Base-by-base conservation (phyloP, 495 filamentous ascomycete genomes). In the Aspergillus biplanus region DNA sequence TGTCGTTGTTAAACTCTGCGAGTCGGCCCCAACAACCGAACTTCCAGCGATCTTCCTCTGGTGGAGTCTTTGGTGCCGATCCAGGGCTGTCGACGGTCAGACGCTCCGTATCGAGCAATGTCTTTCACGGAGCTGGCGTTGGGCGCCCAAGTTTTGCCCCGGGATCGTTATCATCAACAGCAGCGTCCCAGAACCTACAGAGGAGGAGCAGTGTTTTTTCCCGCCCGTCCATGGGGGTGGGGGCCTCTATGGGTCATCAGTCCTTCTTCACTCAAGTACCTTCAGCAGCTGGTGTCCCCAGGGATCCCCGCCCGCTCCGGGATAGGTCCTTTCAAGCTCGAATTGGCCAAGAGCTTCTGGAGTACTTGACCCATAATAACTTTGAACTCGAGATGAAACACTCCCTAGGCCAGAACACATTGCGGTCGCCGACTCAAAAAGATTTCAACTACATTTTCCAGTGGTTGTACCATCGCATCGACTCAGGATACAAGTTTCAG, bases 331-430 rank as follows among this genome's bases (percentile, higher is more conserved):
- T 86, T 73, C 90, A 93, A 69, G 82, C 83, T 33, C 87, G 89
- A 56, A 93, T 98, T 69, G 90, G 86, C 7, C 90, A 95, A 65
- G 92, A 99, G 71, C 78, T 99, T 15, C 75, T 96, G 63, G 96
- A 99, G 55, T 99, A 96, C 69, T 79, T 98, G 63, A 86, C 92
- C 6, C 85, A 91, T 33, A 87, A 95, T 69, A 94, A 95, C 64
- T 99, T 98, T 68, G 95, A 99, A 79, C 87, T 97, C 84, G 92
- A 96, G 64, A 97, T 95, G 90, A 96, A 96, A 70, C 89, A 97
- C 73, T 88, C 88, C 33, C 80, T 99, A 33, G 88, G 90, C 4
- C 88, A 92, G 54, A 97, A 97, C 64, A 90, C 91, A 16, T 85
- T 95, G 69, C 92, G 89, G 54, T 93, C 89, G 42, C 96, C 95